Percentiles rank a stretch among this genome's conserved stretches.
Conservation (phyloP, 305 asterid species). For the Fraxinus platypoda region DNA sequence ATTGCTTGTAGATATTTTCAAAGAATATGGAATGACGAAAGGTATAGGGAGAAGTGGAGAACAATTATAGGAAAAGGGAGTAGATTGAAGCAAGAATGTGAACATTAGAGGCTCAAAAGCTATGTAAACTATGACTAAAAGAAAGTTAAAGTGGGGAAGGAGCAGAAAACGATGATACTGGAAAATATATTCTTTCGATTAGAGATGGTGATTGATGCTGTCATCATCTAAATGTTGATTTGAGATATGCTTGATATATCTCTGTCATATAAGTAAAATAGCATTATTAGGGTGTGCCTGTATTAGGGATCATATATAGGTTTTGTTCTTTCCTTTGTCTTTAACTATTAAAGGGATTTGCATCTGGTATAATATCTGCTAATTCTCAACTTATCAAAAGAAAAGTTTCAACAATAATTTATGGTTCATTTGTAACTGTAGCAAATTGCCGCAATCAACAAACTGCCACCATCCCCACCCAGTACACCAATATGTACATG, state of each 20-base stretch:
- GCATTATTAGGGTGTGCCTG: background rate
- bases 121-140: background rate
- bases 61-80: background rate
- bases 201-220: background rate
- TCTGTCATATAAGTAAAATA: background rate
- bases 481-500: slow-evolving; percentile 17
- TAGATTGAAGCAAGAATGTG: background rate
- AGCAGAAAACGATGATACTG: background rate
- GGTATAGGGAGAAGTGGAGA: background rate
- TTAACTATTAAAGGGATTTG: background rate
- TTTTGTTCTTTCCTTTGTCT: background rate
- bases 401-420: slow-evolving; percentile 12
- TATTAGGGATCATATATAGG: background rate
- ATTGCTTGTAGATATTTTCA: background rate
- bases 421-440: slow-evolving; percentile 10
- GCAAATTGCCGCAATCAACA: background rate
- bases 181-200: background rate
- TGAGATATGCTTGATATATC: background rate
- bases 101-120: background rate
- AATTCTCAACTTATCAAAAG: background rate
- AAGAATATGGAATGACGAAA: background rate
- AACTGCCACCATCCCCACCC: slow-evolving; percentile 20
- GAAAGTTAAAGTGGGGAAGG: background rate
- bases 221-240: background rate
- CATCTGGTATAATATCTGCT: background rate